A percentile compares a stretch with the other conserved stretches of the same genome.
These are phyloP conservation scores for Tolypocladium pustulatum DNA, from an alignment of 2,329 filamentous ascomycete genomes.

Conservation along the genomic window DNA sequence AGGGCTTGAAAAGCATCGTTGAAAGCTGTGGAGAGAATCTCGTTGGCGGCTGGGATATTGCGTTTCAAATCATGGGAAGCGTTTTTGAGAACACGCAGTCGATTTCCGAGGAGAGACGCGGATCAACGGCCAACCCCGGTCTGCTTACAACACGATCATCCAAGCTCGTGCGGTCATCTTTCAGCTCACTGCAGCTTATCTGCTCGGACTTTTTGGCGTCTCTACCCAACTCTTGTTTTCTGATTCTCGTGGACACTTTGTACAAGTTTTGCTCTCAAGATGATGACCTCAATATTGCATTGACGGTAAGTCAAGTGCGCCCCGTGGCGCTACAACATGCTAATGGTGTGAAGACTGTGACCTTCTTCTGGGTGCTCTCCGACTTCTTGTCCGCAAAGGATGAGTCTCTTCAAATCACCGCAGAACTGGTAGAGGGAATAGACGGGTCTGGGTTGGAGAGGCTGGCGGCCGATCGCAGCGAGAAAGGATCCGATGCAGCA, in stretches of 20 bases:
- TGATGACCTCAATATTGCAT: constrained; percentile 87
- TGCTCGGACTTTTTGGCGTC: constrained; percentile 87
- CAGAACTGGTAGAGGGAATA: constrained; percentile 41
- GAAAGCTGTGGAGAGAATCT: constrained; percentile 83
- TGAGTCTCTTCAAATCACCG: constrained; percentile 45
- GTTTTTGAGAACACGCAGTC: constrained; percentile 51
- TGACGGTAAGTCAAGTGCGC: constrained; percentile 55
- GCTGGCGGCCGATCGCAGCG: constrained; percentile 48
- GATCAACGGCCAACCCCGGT: constrained; percentile 17
- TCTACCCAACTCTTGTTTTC: constrained; percentile 59
- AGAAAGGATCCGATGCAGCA: constrained; percentile 55
- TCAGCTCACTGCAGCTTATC: constrained; percentile 81
- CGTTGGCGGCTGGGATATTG: constrained; percentile 71
- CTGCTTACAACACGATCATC: constrained; percentile 49
- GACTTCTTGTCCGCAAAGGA: constrained; percentile 65
- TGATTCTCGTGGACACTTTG: constrained; percentile 74
- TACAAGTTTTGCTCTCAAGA: constrained; percentile 82
- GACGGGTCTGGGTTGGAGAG: constrained; percentile 40
- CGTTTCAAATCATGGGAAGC: constrained; percentile 76
- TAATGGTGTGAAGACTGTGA: constrained; percentile 56
- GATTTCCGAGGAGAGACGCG: constrained; percentile 20
- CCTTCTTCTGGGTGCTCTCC: constrained; percentile 91
- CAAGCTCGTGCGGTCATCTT: constrained; percentile 74
- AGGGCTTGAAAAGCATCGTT: constrained; percentile 70
- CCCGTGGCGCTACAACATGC: background rate